These are phyloP conservation scores for Leccinum idahoense DNA, from an alignment of 1,284 basidiomycete species.

Conservation along the genomic window DNA sequence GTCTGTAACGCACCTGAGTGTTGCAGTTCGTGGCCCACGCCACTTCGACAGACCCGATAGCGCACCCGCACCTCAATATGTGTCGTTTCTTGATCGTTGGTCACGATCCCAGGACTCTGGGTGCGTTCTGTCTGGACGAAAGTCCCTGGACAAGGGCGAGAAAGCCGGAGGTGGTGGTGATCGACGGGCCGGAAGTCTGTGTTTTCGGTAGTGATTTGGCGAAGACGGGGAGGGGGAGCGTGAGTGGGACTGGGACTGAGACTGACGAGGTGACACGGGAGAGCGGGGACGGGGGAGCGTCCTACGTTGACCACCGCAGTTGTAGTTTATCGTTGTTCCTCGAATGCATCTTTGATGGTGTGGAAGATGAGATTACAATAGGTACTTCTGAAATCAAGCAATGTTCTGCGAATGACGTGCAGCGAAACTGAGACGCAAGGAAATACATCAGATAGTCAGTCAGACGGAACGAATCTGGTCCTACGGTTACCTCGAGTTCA, in stretches of 20 bases:
- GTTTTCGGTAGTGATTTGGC: constrained; percentile 32
- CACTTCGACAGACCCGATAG: constrained; percentile 11
- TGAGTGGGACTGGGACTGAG: constrained; percentile 19
- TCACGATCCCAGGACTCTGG: constrained; percentile 28
- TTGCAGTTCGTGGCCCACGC: constrained; percentile 6
- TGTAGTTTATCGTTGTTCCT: too few species aligned
- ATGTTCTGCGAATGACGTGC: too few species aligned
- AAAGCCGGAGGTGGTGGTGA: constrained; percentile 30
- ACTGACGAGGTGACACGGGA: constrained; percentile 13
- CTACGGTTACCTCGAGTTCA: too few species aligned
- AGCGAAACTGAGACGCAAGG: too few species aligned
- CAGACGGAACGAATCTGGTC: too few species aligned
- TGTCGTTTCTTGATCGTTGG: constrained; percentile 17
- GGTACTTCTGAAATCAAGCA: too few species aligned
- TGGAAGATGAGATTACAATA: too few species aligned
- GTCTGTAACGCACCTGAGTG: constrained; percentile 10
- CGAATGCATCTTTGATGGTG: too few species aligned
- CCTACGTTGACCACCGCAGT: too few species aligned
- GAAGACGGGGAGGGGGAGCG: constrained; percentile 31
- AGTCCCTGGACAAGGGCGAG: constrained; percentile 32
- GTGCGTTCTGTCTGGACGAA: constrained; percentile 28
- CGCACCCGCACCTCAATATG: constrained; percentile 8
- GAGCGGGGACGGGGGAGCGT: constrained; percentile 7
- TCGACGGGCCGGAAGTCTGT: constrained; percentile 40
- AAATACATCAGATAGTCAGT: too few species aligned